Percentiles rank a stretch among this genome's conserved stretches.
Conservation (phyloP, 1,139 yeast species). For the Geotrichum restrictum region DNA sequence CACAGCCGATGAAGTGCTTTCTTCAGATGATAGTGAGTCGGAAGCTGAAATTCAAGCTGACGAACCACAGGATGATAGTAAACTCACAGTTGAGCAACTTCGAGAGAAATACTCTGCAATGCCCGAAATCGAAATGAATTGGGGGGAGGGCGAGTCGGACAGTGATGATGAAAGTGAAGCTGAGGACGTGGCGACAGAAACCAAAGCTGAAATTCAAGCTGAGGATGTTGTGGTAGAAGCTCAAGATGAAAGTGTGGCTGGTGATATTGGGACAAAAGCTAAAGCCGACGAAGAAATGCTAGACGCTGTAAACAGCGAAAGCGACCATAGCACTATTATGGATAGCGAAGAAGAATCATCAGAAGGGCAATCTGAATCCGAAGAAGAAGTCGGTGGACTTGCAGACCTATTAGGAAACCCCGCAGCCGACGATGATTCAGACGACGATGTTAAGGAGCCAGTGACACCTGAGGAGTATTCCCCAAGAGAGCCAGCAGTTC, state of each 20-base stretch:
- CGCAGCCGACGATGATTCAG: slow-evolving; percentile 25
- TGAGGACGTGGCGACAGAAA: slow-evolving; percentile 27
- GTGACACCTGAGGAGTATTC: slow-evolving; percentile 15
- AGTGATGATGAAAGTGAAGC: slow-evolving; percentile 27
- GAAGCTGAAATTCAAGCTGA: slow-evolving; percentile 26
- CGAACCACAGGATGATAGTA: slow-evolving; percentile 40
- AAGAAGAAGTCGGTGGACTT: slow-evolving; percentile 26
- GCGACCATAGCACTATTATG: slow-evolving; percentile 25
- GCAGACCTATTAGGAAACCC: slow-evolving; percentile 29
- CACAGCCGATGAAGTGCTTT: slow-evolving; percentile 26
- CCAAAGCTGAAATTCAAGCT: slow-evolving; percentile 26
- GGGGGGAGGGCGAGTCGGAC: slow-evolving; percentile 30
- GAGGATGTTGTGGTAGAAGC: slow-evolving; percentile 19
- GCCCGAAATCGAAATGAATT: slow-evolving; percentile 31
- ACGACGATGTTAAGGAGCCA: slow-evolving; percentile 26
- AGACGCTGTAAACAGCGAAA: slow-evolving; percentile 22
- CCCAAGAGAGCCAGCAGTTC: slow-evolving; percentile 7
- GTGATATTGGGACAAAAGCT: too few species aligned
- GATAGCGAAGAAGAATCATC: slow-evolving; percentile 30
- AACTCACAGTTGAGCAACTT: slow-evolving; percentile 63
- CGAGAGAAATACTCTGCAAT: slow-evolving; percentile 58
- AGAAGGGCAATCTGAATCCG: slow-evolving; percentile 17
- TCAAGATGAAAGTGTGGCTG: slow-evolving; percentile 6
- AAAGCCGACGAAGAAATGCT: slow-evolving; percentile 24
- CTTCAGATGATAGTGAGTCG: slow-evolving; percentile 27